Conservation (phyloP, 2,329 filamentous ascomycete species). For the Podosphaera fusca region DNA sequence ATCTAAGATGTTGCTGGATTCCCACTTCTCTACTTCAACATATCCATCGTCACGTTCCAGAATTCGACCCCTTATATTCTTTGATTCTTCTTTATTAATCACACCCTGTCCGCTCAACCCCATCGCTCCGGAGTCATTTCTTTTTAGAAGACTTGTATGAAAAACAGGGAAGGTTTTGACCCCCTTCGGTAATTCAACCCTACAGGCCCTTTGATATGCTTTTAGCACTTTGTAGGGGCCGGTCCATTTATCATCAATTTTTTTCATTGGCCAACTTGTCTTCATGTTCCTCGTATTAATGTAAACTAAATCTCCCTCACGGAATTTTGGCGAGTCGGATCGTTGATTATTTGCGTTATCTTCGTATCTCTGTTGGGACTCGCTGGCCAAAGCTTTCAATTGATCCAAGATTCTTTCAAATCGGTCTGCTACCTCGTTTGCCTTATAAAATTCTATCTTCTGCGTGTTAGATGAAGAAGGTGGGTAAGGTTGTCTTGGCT, state of each 20-base stretch:
- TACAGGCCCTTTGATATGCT: neutral
- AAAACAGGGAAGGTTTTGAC: conserved; percentile 1
- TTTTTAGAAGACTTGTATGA: conserved; percentile 1
- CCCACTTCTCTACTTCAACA: neutral
- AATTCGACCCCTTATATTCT: neutral
- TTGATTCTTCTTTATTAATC: neutral
- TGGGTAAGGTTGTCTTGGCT: neutral
- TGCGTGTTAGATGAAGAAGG: neutral
- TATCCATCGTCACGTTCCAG: neutral
- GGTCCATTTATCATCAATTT: neutral
- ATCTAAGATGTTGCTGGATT: neutral
- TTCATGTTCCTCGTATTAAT: conserved; percentile 1
- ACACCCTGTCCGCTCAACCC: neutral
- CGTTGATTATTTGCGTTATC: neutral
- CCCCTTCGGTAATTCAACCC: neutral
- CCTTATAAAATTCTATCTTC: neutral
- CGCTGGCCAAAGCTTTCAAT: neutral
- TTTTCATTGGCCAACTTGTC: neutral
- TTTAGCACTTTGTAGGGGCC: neutral
- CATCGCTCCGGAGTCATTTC: neutral
- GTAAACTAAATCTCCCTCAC: neutral
- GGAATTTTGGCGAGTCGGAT: neutral
- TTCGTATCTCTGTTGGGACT: neutral
- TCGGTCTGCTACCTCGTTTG: neutral
- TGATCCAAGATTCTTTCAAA: neutral